A percentile compares a stretch with the other conserved stretches of the same genome.
Evolutionary conservation across 106 monocot species (phyloP).

Genomic region (Phalaenopsis equestris): DNA sequence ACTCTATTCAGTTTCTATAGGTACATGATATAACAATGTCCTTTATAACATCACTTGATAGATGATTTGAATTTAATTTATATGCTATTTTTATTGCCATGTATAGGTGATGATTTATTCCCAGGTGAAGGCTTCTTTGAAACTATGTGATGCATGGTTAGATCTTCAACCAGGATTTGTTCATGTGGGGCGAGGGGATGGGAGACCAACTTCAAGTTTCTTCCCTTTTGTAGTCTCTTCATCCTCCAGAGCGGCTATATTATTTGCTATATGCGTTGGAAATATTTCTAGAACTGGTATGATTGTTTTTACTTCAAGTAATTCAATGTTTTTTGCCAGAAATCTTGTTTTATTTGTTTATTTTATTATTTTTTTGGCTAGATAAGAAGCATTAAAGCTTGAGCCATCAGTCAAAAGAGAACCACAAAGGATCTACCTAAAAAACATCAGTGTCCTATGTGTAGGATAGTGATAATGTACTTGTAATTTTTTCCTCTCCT

Average conservation of each 20-base stretch:
- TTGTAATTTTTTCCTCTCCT: too few species aligned
- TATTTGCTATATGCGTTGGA: constrained; percentile 53
- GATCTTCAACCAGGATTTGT: constrained; percentile 88
- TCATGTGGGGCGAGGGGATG: constrained; percentile 52
- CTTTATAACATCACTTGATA: neutral
- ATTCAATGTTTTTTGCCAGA: neutral
- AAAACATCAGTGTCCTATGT: too few species aligned
- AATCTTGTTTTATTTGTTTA: neutral
- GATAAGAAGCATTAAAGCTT: too few species aligned
- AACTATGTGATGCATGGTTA: constrained; percentile 67
- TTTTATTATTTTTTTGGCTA: too few species aligned
- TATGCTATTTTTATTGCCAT: neutral
- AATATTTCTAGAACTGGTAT: constrained; percentile 7
- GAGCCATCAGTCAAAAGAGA: too few species aligned
- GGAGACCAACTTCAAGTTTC: constrained; percentile 65
- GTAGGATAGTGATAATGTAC: too few species aligned
- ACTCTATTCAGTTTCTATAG: neutral
- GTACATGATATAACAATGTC: neutral
- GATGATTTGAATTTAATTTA: neutral
- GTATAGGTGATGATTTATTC: constrained; percentile 86
- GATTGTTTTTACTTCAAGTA: neutral
- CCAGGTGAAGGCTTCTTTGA: constrained; percentile 77
- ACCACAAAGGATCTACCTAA: too few species aligned
- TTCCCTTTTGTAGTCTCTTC: constrained; percentile 79
- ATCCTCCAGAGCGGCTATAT: constrained; percentile 70